Percentiles rank a stretch among this genome's conserved stretches.
Conservation (phyloP, 2,329 filamentous ascomycete genomes). For the Endoconidiophora laricicola region DNA sequence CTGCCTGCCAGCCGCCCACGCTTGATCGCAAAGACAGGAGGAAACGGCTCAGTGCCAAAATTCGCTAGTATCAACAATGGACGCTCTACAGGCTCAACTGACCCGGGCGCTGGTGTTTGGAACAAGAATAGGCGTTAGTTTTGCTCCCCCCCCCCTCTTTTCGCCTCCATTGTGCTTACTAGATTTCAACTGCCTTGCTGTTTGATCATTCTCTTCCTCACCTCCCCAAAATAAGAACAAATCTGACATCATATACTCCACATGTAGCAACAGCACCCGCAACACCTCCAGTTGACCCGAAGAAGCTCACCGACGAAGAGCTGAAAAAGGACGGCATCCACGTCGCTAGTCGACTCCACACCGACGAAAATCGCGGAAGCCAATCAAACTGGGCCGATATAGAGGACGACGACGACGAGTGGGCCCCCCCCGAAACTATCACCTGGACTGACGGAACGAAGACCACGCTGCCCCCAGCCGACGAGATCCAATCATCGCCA, state of each 20-base stretch:
- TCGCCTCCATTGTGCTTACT: not conserved
- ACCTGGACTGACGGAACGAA: constrained; percentile 83
- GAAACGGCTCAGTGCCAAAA: constrained; percentile 32
- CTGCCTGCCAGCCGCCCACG: constrained; percentile 46
- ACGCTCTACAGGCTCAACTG: constrained; percentile 46
- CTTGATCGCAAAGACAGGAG: constrained; percentile 59
- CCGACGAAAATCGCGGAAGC: constrained; percentile 50
- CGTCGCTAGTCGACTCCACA: constrained; percentile 60
- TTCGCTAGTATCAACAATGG: constrained; percentile 32
- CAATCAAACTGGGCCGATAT: constrained; percentile 82
- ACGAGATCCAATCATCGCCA: constrained; percentile 18
- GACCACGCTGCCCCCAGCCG: constrained; percentile 50
- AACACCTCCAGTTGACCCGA: constrained; percentile 50
- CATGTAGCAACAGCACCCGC: constrained; percentile 24
- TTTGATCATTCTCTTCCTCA: not conserved
- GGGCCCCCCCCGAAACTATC: constrained; percentile 60
- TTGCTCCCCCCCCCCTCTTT: not conserved
- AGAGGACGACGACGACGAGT: constrained; percentile 76
- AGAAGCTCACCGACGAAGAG: constrained; percentile 75
- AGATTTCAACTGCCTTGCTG: not conserved
- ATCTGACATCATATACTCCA: constrained; percentile 15
- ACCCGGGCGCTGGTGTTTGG: constrained; percentile 66
- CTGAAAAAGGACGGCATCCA: constrained; percentile 77
- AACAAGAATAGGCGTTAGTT: constrained; percentile 71
- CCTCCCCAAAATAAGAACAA: not conserved